phyloP scores from a whole-genome alignment of 148 eudicot genomes.

The Rhododendron molle region DNA sequence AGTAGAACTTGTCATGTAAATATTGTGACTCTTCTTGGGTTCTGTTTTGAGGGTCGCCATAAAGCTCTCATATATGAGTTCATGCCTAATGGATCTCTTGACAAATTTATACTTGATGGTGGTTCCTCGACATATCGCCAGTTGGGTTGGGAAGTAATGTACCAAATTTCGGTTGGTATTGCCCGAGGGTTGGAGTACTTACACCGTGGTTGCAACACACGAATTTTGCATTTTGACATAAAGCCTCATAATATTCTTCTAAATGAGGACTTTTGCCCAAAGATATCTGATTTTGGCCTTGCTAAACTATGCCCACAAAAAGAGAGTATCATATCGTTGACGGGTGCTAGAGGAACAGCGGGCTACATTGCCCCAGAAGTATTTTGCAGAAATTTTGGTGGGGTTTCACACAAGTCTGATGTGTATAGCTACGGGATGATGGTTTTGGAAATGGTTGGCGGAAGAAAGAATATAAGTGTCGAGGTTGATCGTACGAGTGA shows the following conservation, averaged over 20 bases:
- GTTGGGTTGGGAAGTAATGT: conserved; percentile 8
- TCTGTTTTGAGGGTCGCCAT: not conserved
- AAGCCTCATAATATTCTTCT: conserved; percentile 9
- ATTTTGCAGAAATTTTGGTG: not conserved
- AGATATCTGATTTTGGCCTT: not conserved
- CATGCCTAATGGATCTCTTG: conserved; percentile 24
- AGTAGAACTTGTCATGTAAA: conserved; percentile 24
- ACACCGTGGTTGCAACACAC: not conserved
- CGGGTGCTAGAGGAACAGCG: not conserved
- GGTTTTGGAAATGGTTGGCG: not conserved
- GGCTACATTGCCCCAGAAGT: not conserved
- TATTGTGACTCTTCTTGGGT: conserved; percentile 15
- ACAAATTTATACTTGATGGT: conserved; percentile 12
- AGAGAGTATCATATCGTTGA: not conserved
- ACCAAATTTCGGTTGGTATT: not conserved
- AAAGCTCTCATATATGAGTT: conserved; percentile 7
- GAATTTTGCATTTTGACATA: conserved; percentile 9
- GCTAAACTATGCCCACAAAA: not conserved
- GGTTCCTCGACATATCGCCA: not conserved
- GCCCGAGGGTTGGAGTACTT: conserved; percentile 6
- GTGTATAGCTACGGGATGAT: conserved; percentile 7
- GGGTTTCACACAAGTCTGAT: conserved; percentile 2
- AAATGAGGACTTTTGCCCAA: not conserved
- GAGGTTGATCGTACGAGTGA: not conserved
- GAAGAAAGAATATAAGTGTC: not conserved